phyloP scores from a whole-genome alignment of 371 early-diverging fungal genomes.

The Mycotypha africana region DNA sequence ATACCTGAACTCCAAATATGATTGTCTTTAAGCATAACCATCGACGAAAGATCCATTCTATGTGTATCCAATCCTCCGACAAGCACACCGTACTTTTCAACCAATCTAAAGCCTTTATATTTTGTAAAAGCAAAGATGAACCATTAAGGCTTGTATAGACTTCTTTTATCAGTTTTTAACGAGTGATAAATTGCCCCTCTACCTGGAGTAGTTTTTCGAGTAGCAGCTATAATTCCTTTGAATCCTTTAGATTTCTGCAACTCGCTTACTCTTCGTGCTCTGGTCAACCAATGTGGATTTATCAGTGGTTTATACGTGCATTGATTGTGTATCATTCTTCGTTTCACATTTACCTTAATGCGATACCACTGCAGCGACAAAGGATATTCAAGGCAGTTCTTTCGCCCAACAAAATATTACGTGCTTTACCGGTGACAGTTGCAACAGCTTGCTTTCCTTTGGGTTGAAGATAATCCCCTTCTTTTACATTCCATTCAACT shows the following conservation, averaged over 20 bases:
- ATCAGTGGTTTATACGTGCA: no score
- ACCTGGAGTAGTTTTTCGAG: conserved; percentile 98
- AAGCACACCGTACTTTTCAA: conserved; percentile 96
- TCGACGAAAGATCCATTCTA: conserved; percentile 92
- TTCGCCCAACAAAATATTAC: conserved; percentile 89
- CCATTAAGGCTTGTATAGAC: no score
- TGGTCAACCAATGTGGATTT: no score
- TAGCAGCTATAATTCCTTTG: conserved; percentile 90
- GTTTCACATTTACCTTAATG: conserved; percentile 56
- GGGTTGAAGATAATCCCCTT: conserved; percentile 75
- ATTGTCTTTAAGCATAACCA: conserved; percentile 99
- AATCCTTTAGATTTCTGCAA: conserved; percentile 72
- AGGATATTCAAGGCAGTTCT: conserved; percentile 93
- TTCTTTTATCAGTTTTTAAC: no score
- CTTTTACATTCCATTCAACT: conserved; percentile 80
- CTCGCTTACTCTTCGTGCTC: conserved; percentile 58
- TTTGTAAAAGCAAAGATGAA: no score
- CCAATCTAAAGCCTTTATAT: conserved; percentile 80
- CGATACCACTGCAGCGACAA: conserved; percentile 92
- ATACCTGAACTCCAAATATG: conserved; percentile 91
- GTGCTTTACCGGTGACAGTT: conserved; percentile 78
- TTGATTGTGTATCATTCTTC: not conserved
- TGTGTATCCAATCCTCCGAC: conserved; percentile 97
- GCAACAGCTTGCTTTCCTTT: conserved; percentile 70
- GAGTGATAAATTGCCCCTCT: no score